Evolutionary conservation across 306 rosid species (phyloP).

Genomic region (Spatholobus suberectus): DNA sequence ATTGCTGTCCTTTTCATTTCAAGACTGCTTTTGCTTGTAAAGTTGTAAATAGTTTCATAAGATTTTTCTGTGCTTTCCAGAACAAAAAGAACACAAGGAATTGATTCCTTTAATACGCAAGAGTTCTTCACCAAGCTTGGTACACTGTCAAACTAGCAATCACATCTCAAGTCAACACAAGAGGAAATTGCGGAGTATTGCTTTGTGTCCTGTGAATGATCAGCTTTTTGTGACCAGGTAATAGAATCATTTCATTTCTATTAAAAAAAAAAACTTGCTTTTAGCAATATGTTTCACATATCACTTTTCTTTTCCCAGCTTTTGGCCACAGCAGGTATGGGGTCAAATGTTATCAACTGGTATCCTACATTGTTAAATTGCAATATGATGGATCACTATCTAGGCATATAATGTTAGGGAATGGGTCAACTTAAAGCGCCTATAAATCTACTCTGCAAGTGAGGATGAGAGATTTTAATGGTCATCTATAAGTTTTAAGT

Average conservation of each 20-base stretch:
- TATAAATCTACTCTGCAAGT: neutral
- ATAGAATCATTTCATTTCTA: slow-evolving; percentile 26
- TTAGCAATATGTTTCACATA: slow-evolving; percentile 20
- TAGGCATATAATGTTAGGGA: neutral
- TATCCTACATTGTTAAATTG: slow-evolving; percentile 9
- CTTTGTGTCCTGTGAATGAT: slow-evolving; percentile 82
- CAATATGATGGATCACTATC: neutral
- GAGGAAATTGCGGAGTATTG: slow-evolving; percentile 87
- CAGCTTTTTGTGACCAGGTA: slow-evolving; percentile 91
- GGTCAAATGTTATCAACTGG: slow-evolving; percentile 10
- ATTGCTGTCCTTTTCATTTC: neutral
- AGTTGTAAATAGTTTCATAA: slow-evolving; percentile 34
- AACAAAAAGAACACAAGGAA: slow-evolving; percentile 82
- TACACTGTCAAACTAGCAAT: slow-evolving; percentile 63
- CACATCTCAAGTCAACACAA: slow-evolving; percentile 91
- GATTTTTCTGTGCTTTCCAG: slow-evolving; percentile 56
- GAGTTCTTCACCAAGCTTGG: slow-evolving; percentile 54
- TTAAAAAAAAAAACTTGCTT: neutral
- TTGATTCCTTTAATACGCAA: slow-evolving; percentile 69
- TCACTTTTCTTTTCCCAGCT: slow-evolving; percentile 22
- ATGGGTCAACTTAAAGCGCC: slow-evolving; percentile 6
- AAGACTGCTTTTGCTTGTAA: slow-evolving; percentile 20
- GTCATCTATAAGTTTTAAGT: neutral
- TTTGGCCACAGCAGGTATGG: slow-evolving; percentile 8
- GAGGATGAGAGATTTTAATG: neutral